These are phyloP conservation scores for Scedosporium apiospermum DNA, from an alignment of 2,329 filamentous ascomycete genomes.

Conservation along the genomic window DNA sequence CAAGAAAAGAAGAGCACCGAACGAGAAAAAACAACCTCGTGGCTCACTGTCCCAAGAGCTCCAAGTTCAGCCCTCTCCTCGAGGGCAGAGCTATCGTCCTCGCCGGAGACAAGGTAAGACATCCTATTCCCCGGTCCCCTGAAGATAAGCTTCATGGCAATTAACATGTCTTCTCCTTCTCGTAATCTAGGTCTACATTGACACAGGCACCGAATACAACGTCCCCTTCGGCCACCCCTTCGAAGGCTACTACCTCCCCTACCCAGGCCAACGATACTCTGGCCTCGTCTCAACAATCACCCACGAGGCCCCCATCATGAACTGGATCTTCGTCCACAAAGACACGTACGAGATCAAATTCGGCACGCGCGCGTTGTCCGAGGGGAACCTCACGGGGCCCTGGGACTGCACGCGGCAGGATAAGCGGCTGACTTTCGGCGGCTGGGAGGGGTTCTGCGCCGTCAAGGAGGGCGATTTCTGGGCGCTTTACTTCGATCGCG, in stretches of 20 bases:
- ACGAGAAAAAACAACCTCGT: conserved; percentile 37
- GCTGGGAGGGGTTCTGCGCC: conserved; percentile 40
- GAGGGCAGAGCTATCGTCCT: conserved; percentile 35
- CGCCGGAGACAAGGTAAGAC: conserved; percentile 29
- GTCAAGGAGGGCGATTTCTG: conserved; percentile 34
- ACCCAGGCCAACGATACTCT: conserved; percentile 38
- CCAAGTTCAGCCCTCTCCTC: conserved; percentile 29
- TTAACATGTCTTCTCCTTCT: background rate
- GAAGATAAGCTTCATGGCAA: background rate
- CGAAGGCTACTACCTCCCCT: conserved; percentile 47
- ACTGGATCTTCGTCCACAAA: conserved; percentile 40
- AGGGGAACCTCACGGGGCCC: conserved; percentile 34
- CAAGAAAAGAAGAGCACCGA: conserved; percentile 35
- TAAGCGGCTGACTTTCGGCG: conserved; percentile 36
- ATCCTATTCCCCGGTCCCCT: background rate
- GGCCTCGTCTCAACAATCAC: conserved; percentile 39
- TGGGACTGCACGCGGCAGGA: conserved; percentile 45
- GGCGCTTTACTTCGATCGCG: conserved; percentile 37
- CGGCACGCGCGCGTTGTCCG: conserved; percentile 30
- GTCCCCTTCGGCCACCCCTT: conserved; percentile 37
- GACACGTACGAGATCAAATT: conserved; percentile 36
- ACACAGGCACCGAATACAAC: conserved; percentile 23
- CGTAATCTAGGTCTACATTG: conserved; percentile 32
- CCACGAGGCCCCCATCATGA: conserved; percentile 37
- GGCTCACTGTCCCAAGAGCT: conserved; percentile 36